phyloP scores from a whole-genome alignment of 176 grass and related monocot genomes.

The Aegilops longissima region DNA sequence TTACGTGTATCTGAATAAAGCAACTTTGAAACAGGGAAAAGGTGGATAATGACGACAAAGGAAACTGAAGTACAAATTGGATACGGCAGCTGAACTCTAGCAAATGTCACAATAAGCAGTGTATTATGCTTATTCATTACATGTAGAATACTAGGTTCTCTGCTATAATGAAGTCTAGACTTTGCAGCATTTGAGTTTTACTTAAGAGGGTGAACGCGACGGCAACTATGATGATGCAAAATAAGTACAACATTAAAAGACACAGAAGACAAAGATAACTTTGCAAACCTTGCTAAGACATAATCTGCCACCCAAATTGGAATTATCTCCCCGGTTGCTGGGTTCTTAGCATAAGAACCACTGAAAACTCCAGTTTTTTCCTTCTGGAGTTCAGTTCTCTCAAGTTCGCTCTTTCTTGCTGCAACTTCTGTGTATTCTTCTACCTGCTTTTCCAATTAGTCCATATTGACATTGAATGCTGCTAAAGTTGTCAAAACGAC shows the following conservation, averaged over 20 bases:
- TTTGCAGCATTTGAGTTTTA: conserved; percentile 5
- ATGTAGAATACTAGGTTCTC: neutral
- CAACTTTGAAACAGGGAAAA: no score
- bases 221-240: conserved; percentile 1
- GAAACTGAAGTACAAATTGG: neutral
- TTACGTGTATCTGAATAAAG: no score
- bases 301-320: conserved; percentile 99
- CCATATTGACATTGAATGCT: conserved; percentile 8
- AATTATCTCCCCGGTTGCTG: conserved; percentile 79
- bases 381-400: conserved; percentile 99
- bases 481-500: conserved; percentile 31
- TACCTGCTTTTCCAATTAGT: conserved; percentile 58
- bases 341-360: conserved; percentile 94
- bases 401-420: conserved; percentile 86
- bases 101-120: neutral
- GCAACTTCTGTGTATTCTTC: conserved; percentile 75
- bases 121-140: neutral
- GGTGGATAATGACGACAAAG: neutral
- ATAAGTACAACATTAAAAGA: neutral
- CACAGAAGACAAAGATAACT: conserved; percentile 6
- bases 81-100: neutral
- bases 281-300: conserved; percentile 91
- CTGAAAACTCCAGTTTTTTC: conserved; percentile 97
- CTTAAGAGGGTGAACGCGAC: neutral
- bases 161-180: neutral